Conservation (phyloP, 805 yeast genomes). For the Candida maltosa region DNA sequence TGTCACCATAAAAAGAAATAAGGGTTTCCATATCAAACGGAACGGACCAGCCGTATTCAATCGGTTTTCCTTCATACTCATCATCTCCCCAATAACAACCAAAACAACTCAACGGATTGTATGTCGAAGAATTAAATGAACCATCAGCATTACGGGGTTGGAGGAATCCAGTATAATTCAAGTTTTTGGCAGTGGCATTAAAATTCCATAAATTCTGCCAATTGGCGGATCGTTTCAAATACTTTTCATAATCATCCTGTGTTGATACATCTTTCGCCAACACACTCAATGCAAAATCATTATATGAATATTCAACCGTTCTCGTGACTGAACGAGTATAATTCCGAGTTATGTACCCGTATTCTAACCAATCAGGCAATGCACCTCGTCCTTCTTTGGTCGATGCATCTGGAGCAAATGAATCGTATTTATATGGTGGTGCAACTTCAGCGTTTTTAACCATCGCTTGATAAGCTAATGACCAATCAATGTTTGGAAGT, state of each 20-base stretch:
- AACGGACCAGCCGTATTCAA: conserved; percentile 35
- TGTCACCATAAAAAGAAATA: conserved; percentile 20
- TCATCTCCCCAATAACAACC: conserved; percentile 33
- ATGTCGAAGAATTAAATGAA: conserved; percentile 18
- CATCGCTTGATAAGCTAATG: conserved; percentile 27
- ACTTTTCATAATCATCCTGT: conserved; percentile 17
- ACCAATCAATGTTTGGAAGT: conserved; percentile 24
- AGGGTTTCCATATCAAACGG: conserved; percentile 30
- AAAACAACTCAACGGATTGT: conserved; percentile 28
- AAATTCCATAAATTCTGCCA: conserved; percentile 37
- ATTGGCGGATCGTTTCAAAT: conserved; percentile 26
- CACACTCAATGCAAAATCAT: conserved; percentile 30
- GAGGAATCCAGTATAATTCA: conserved; percentile 26
- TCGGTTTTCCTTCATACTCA: conserved; percentile 29
- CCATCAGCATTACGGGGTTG: conserved; percentile 30
- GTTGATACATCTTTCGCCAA: conserved; percentile 28
- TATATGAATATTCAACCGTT: conserved; percentile 34
- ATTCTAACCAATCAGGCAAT: conserved; percentile 27
- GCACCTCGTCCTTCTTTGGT: conserved; percentile 34
- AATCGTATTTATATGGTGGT: conserved; percentile 25
- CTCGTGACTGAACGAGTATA: conserved; percentile 30
- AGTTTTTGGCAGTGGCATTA: conserved; percentile 14
- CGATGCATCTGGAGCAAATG: conserved; percentile 24
- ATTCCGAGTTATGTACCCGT: conserved; percentile 28
- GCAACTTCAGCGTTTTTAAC: conserved; percentile 30